These are phyloP conservation scores for Hansenula lynferdii DNA, from an alignment of 1,139 yeast species.

Conservation along the genomic window DNA sequence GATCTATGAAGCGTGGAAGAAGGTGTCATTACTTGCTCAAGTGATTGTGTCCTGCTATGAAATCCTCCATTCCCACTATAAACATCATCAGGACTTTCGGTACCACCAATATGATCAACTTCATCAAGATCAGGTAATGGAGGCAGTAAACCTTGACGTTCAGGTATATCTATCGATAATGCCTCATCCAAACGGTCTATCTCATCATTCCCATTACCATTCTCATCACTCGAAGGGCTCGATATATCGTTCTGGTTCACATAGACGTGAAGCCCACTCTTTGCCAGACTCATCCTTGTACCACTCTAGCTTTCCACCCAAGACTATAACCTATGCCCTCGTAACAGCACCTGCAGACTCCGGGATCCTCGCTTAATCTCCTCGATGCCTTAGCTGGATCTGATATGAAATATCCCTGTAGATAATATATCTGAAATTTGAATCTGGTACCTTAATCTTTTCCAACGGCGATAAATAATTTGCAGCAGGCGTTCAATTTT, in stretches of 20 bases:
- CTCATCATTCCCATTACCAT: neutral
- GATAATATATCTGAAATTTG: too few species aligned
- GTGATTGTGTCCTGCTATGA: slow-evolving; percentile 1
- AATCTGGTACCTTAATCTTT: too few species aligned
- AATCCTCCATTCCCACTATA: neutral
- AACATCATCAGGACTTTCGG: neutral
- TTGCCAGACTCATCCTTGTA: neutral
- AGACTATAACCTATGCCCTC: too few species aligned
- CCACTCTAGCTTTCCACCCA: too few species aligned
- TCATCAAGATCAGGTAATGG: slow-evolving; percentile 11
- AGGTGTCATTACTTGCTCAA: neutral
- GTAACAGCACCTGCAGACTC: too few species aligned
- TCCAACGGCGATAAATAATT: too few species aligned
- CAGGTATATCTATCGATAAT: slow-evolving; percentile 5
- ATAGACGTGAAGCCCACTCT: neutral
- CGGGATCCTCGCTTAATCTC: too few species aligned
- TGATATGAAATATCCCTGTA: too few species aligned
- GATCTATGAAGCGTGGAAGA: slow-evolving; percentile 1
- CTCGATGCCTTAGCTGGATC: too few species aligned
- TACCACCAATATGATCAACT: neutral
- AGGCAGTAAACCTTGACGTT: slow-evolving; percentile 11
- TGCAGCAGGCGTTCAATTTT: too few species aligned
- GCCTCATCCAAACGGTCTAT: neutral
- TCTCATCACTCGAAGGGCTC: neutral
- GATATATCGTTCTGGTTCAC: neutral